Evolutionary conservation across 345 rosid species (phyloP).

Genomic region (Citrus medica): DNA sequence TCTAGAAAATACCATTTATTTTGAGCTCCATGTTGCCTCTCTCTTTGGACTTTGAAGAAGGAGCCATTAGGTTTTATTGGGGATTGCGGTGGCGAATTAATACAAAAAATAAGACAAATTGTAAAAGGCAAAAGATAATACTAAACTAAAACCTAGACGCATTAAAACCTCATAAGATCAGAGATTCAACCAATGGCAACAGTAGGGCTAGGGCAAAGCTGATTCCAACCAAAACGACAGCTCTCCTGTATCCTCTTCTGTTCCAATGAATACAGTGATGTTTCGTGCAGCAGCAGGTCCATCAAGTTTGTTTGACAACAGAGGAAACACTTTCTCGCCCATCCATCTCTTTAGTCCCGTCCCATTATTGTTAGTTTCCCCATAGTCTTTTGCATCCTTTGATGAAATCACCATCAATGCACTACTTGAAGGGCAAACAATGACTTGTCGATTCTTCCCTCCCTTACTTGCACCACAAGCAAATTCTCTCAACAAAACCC

Average conservation of each 20-base stretch:
- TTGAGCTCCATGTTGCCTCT: too few relatives aligned
- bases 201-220: background rate
- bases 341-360: background rate
- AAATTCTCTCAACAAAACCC: constrained; percentile 2
- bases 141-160: too few relatives aligned
- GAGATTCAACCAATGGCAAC: background rate
- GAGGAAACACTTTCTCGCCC: background rate
- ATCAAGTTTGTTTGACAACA: background rate
- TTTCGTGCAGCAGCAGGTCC: background rate
- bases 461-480: background rate
- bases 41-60: too few relatives aligned
- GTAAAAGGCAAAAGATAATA: too few relatives aligned
- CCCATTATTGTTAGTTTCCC: background rate
- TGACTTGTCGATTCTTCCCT: background rate
- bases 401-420: constrained; percentile 1
- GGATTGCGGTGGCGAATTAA: too few relatives aligned
- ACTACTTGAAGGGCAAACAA: background rate
- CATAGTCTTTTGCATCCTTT: background rate
- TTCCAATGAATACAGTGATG: background rate
- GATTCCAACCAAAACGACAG: background rate
- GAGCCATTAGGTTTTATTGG: too few relatives aligned
- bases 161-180: background rate
- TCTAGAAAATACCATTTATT: too few relatives aligned
- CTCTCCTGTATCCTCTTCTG: background rate
- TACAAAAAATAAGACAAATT: too few relatives aligned